Evolutionary conservation across 2,329 filamentous ascomycete species (phyloP).

Genomic region (Aureobasidium lini): DNA sequence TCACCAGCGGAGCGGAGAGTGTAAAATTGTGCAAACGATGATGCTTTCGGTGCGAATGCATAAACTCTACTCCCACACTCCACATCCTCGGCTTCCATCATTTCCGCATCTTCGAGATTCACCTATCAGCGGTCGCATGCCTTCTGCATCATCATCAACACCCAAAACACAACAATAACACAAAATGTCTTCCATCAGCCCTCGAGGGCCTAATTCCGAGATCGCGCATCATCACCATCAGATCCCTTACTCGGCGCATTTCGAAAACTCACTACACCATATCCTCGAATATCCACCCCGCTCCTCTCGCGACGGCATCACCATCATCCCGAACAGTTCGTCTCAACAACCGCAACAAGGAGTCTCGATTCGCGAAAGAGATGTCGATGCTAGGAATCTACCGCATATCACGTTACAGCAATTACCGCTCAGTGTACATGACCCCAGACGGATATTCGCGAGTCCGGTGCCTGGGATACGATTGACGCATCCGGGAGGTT

Average conservation of each 20-base stretch:
- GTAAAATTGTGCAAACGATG: neutral
- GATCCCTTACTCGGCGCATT: slow-evolving; percentile 36
- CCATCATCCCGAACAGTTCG: slow-evolving; percentile 22
- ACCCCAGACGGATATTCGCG: slow-evolving; percentile 35
- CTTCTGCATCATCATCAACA: neutral
- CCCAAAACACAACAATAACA: neutral
- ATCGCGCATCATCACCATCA: slow-evolving; percentile 24
- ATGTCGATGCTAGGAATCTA: slow-evolving; percentile 21
- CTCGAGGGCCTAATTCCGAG: neutral
- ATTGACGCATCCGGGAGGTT: slow-evolving; percentile 41
- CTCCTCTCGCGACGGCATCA: slow-evolving; percentile 20
- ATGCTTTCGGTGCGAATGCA: too few relatives aligned
- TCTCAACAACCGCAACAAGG: slow-evolving; percentile 22
- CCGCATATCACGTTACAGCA: slow-evolving; percentile 25
- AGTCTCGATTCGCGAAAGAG: slow-evolving; percentile 22
- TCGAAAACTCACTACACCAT: slow-evolving; percentile 38
- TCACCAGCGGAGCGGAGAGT: neutral
- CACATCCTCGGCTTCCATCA: neutral
- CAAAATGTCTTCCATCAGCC: slow-evolving; percentile 5
- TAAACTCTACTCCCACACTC: neutral
- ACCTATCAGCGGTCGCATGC: neutral
- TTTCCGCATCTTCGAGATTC: neutral
- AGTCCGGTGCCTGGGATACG: slow-evolving; percentile 37
- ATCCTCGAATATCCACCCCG: slow-evolving; percentile 29
- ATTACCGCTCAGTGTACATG: slow-evolving; percentile 37